Evolutionary conservation across 257 asterid genomes (phyloP).

Genomic region (Oldenlandia corymbosa): DNA sequence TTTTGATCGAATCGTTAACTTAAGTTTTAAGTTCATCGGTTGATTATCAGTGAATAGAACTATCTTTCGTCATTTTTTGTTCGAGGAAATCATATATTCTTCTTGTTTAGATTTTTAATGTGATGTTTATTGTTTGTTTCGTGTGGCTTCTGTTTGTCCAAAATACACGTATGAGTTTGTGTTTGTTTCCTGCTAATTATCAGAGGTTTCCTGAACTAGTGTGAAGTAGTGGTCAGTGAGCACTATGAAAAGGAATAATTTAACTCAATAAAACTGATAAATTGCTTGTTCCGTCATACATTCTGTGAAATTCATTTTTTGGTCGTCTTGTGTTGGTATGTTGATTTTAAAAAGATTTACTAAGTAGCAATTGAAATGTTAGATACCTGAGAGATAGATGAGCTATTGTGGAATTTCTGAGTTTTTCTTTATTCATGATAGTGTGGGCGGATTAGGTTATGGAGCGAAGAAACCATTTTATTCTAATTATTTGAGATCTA

Average conservation of each 20-base stretch:
- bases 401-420: neutral
- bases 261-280: neutral
- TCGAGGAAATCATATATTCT: neutral
- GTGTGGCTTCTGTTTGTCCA: neutral
- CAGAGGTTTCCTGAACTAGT: neutral
- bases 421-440: neutral
- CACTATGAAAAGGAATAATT: neutral
- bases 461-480: neutral
- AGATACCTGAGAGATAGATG: neutral
- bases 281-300: neutral
- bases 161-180: neutral
- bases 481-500: neutral
- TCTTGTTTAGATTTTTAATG: conserved; percentile 6
- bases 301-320: neutral
- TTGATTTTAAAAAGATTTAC: neutral
- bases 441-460: neutral
- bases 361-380: neutral
- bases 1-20: neutral
- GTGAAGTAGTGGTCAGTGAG: neutral
- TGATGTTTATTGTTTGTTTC: neutral
- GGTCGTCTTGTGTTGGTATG: too few species aligned
- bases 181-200: neutral
- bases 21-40: neutral
- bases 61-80: neutral
- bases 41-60: neutral